Evolutionary conservation across 257 asterid species (phyloP).

Genomic region (Scutellaria baicalensis): DNA sequence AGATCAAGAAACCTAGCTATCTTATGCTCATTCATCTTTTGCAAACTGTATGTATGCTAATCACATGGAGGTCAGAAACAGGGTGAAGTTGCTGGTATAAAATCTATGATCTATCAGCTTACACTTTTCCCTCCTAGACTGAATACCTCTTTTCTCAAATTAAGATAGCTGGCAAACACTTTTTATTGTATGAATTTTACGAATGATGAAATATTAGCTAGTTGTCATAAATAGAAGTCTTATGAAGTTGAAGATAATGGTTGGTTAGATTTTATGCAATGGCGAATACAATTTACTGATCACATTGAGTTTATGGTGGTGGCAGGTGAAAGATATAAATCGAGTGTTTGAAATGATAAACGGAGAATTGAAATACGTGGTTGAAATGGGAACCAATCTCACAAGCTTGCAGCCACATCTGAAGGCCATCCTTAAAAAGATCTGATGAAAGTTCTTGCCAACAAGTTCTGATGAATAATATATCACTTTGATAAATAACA

Average conservation of each 20-base stretch:
- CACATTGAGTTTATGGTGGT: not conserved
- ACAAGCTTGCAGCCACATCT: constrained; percentile 44
- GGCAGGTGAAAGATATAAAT: constrained; percentile 54
- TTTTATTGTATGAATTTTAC: too few relatives aligned
- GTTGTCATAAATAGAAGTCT: too few relatives aligned
- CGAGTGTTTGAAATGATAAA: constrained; percentile 41
- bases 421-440: constrained; percentile 49
- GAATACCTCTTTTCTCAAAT: too few relatives aligned
- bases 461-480: constrained; percentile 2
- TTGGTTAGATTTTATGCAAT: too few relatives aligned
- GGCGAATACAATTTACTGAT: too few relatives aligned
- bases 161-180: too few relatives aligned
- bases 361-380: constrained; percentile 39
- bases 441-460: constrained; percentile 12
- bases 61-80: not conserved
- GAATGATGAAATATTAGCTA: too few relatives aligned
- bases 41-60: not conserved
- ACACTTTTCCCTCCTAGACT: not conserved
- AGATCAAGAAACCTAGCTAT: too few relatives aligned
- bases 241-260: too few relatives aligned
- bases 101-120: not conserved
- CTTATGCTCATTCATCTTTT: too few relatives aligned
- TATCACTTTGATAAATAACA: not conserved
- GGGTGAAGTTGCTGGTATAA: not conserved
- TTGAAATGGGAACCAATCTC: constrained; percentile 51